Percentiles rank a stretch among this genome's conserved stretches.
Conservation (phyloP, 768 basidiomycete genomes). For the Amanita pallidorosea region DNA sequence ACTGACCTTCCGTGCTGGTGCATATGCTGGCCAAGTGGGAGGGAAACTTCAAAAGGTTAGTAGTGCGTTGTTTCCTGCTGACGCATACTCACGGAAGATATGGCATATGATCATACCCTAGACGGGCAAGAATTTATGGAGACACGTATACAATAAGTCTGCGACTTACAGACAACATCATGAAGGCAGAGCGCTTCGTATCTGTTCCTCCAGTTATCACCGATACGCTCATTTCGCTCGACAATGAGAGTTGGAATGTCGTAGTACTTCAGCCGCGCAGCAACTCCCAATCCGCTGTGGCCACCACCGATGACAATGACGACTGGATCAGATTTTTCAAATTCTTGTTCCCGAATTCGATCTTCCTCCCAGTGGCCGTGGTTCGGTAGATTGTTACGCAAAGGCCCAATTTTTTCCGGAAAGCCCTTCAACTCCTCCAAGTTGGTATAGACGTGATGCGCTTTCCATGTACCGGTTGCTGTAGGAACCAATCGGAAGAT, state of each 20-base stretch:
- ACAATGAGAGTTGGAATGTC: slow-evolving; percentile 43
- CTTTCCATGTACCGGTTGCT: slow-evolving; percentile 32
- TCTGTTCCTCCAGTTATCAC: slow-evolving; percentile 53
- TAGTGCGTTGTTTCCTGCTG: neutral
- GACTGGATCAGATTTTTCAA: slow-evolving; percentile 33
- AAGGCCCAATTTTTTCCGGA: slow-evolving; percentile 31
- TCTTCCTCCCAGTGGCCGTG: slow-evolving; percentile 40
- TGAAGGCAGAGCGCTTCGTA: slow-evolving; percentile 51
- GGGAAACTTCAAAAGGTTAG: slow-evolving; percentile 33
- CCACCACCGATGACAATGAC: slow-evolving; percentile 50
- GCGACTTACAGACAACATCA: slow-evolving; percentile 34
- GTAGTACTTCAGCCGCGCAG: slow-evolving; percentile 48
- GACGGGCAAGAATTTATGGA: slow-evolving; percentile 9
- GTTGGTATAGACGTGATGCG: slow-evolving; percentile 39
- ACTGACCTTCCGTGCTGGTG: slow-evolving; percentile 45
- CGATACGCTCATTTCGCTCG: slow-evolving; percentile 43
- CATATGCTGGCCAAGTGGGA: slow-evolving; percentile 44
- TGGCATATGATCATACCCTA: slow-evolving; percentile 27
- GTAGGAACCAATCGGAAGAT: slow-evolving; percentile 35
- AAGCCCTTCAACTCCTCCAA: slow-evolving; percentile 34
- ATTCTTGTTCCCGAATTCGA: slow-evolving; percentile 26
- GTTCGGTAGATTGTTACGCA: slow-evolving; percentile 25
- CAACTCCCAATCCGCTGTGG: slow-evolving; percentile 54
- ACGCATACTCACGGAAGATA: slow-evolving; percentile 34
- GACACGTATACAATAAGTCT: slow-evolving; percentile 4